Evolutionary conservation across 2,329 filamentous ascomycete genomes (phyloP), one percentile per base, ranked within the genome.

Genomic region (Alternaria gaisen): DNA sequence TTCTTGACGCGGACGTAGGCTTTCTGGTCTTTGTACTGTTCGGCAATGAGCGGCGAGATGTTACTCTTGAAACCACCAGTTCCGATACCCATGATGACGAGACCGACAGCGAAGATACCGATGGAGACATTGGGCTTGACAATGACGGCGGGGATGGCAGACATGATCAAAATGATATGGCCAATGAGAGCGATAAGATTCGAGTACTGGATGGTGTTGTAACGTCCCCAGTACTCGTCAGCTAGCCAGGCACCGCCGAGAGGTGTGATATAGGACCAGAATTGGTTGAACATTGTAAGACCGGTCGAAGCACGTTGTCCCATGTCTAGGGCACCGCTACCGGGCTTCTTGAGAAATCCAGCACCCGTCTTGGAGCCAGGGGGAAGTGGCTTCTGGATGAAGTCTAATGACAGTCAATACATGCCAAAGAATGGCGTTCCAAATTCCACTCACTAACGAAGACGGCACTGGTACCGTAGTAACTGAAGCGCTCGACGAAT

Each of bases 21-120:
- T 34, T 66, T 73, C 20, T 69, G 65, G 40, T 72, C 66, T 32
- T 75, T 75, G 67, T 76, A 75, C 77, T 91, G 89, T 65, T 91
- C 89, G 50, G 88, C 88, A 41, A 82, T 76, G 64, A 86, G 72
- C 26, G 84, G 84, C 43, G 82, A 82, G 51, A 86, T 84, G 77
- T 90, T 91, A 67, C 86, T 85, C 79, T 91, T 91, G 81, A 91
- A 90, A 64, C 88, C 87, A 69, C 89, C 89, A 3, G 88, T 90
- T 30, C 88, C 89, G 7, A 90, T 74, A 53, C 88, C 89, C 62
- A 91, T 88, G 60, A 90, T 74, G 65, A 91, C 81, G 60, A 88
- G 83, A 5, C 86, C 80, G n/a, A 82, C 78, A 44, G 86, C 76
- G 69, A 89, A 84, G 12, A 86, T 83, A 41, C 80, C 82, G 34